These are phyloP conservation scores for Lachnellula hyalina DNA, from an alignment of 2,329 filamentous ascomycete genomes.

Conservation along the genomic window DNA sequence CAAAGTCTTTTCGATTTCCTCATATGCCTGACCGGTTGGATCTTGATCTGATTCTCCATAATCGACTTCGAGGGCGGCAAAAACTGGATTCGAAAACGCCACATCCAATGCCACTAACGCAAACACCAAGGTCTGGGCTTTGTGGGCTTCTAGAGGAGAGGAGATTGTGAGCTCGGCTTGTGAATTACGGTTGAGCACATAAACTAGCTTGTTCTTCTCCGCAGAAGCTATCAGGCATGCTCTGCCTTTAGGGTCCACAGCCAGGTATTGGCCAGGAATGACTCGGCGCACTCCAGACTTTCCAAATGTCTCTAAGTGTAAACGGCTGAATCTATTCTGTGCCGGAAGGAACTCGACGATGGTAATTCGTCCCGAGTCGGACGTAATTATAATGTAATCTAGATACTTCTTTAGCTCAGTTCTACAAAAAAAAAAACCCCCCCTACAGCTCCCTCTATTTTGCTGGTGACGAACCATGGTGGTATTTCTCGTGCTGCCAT, in stretches of 20 bases:
- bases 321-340: slow-evolving; percentile 79
- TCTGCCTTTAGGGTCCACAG: slow-evolving; percentile 90
- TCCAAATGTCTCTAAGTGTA: slow-evolving; percentile 96
- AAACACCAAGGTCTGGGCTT: slow-evolving; percentile 84
- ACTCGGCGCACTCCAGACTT: slow-evolving; percentile 94
- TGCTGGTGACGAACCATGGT: slow-evolving; percentile 25
- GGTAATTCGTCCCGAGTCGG: slow-evolving; percentile 91
- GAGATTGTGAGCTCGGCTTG: slow-evolving; percentile 96
- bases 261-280: slow-evolving; percentile 91
- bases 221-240: slow-evolving; percentile 90
- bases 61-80: slow-evolving; percentile 90
- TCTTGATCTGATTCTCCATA: slow-evolving; percentile 91
- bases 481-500: slow-evolving; percentile 41
- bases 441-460: slow-evolving; percentile 10
- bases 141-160: slow-evolving; percentile 93
- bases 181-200: slow-evolving; percentile 91
- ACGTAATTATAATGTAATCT: slow-evolving; percentile 96
- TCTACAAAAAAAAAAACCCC: slow-evolving; percentile 13
- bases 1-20: slow-evolving; percentile 80
- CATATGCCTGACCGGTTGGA: slow-evolving; percentile 73
- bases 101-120: slow-evolving; percentile 86
- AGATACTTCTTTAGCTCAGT: slow-evolving; percentile 28
- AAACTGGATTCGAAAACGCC: slow-evolving; percentile 94
- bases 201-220: slow-evolving; percentile 99
- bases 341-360: slow-evolving; percentile 87